phyloP scores from a whole-genome alignment of 495 filamentous ascomycete species.

The Margaritispora aquatica region DNA sequence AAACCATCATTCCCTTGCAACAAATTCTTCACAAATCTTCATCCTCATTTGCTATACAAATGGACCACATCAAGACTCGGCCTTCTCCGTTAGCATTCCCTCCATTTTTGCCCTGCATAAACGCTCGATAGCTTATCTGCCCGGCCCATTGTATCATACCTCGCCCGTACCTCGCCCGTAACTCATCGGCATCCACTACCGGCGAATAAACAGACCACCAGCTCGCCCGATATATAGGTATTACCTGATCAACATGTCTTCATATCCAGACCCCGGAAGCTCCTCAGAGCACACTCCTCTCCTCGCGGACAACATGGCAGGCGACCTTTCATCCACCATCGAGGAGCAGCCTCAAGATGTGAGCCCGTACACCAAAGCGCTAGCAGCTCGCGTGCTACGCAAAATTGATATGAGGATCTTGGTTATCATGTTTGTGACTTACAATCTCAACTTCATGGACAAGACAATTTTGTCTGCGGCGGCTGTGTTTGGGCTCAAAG shows the following conservation, averaged over 20 bases:
- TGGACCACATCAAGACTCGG: not conserved
- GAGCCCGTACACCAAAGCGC: conserved; percentile 5
- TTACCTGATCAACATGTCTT: not conserved
- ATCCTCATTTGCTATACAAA: not conserved
- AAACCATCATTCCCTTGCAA: not conserved
- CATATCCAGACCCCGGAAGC: not conserved
- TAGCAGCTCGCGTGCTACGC: conserved; percentile 9
- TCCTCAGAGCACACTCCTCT: not conserved
- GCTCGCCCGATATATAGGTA: not conserved
- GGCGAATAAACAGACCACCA: not conserved
- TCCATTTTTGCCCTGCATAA: not conserved
- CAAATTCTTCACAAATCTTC: not conserved
- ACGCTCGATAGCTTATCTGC: not conserved
- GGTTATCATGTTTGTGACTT: conserved; percentile 46
- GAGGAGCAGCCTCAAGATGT: conserved; percentile 1
- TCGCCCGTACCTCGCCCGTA: not conserved
- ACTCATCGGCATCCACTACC: not conserved
- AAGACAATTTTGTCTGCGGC: conserved; percentile 59
- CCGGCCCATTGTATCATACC: not conserved
- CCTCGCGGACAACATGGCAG: not conserved
- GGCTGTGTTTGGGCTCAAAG: conserved; percentile 52
- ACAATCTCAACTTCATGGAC: conserved; percentile 57
- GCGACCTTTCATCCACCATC: not conserved
- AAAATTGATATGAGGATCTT: conserved; percentile 9
- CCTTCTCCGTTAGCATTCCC: too few relatives aligned